Percentiles rank a stretch among this genome's conserved stretches.
phyloP scores from a whole-genome alignment of 371 early-diverging fungal species.

The Umbelopsis sp. region DNA sequence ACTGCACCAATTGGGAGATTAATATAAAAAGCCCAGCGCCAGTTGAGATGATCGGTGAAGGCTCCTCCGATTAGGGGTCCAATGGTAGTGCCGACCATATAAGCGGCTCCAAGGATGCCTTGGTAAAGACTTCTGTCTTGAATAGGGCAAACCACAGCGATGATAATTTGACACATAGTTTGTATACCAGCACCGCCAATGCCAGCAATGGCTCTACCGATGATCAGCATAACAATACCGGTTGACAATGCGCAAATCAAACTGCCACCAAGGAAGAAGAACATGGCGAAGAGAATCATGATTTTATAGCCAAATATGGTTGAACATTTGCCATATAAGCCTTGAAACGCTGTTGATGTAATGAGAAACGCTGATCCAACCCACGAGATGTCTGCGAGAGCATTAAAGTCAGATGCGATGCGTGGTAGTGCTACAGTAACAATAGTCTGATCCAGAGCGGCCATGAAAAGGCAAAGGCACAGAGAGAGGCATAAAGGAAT shows the following conservation, averaged over 20 bases:
- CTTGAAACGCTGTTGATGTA: constrained; percentile 59
- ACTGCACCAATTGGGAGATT: constrained; percentile 58
- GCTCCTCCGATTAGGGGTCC: constrained; percentile 44
- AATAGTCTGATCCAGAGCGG: constrained; percentile 61
- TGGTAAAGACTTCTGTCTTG: constrained; percentile 32
- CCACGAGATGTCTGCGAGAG: constrained; percentile 45
- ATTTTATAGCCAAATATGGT: constrained; percentile 68
- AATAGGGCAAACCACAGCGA: constrained; percentile 59
- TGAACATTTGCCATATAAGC: constrained; percentile 56
- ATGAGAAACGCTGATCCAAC: constrained; percentile 63
- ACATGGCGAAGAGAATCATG: constrained; percentile 52
- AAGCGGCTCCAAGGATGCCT: constrained; percentile 52
- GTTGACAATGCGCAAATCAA: constrained; percentile 59
- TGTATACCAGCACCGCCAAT: constrained; percentile 60
- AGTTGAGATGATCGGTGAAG: constrained; percentile 23
- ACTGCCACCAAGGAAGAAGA: constrained; percentile 58
- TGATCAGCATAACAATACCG: constrained; percentile 55
- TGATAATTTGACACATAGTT: constrained; percentile 68
- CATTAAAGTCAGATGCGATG: constrained; percentile 71
- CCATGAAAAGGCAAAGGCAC: constrained; percentile 20
- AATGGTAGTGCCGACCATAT: constrained; percentile 51
- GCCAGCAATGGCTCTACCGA: constrained; percentile 28
- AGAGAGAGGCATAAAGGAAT: too few relatives aligned
- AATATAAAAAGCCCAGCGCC: constrained; percentile 55
- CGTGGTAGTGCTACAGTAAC: constrained; percentile 73